Conservation (phyloP, 306 rosid species). For the Medicago arabica region DNA sequence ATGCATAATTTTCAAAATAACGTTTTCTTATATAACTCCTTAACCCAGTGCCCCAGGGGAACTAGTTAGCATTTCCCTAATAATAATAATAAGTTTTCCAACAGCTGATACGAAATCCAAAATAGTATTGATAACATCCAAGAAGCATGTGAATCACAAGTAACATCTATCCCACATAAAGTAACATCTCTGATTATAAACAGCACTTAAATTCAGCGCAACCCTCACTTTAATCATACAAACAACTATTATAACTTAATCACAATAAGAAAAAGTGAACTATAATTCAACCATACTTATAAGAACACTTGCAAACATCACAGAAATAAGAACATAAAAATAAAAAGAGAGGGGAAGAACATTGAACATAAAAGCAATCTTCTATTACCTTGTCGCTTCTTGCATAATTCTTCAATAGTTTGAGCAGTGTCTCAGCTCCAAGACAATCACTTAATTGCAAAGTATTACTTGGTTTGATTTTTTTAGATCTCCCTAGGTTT, state of each 20-base stretch:
- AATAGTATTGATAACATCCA: no score
- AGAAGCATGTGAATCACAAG: no score
- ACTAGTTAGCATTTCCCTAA: no score
- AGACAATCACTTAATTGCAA: conserved; percentile 91
- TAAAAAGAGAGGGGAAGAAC: background rate
- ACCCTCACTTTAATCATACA: background rate
- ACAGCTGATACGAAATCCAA: no score
- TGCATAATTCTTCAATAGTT: conserved; percentile 92
- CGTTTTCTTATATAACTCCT: no score
- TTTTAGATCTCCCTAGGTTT: conserved; percentile 89
- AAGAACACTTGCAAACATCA: background rate
- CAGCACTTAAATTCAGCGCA: no score
- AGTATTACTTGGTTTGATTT: conserved; percentile 64
- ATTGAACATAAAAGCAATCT: background rate
- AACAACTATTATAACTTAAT: background rate
- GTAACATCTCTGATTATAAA: no score
- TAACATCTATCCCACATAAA: no score
- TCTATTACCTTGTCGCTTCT: conserved; percentile 86
- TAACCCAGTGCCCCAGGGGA: no score
- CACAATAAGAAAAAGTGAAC: background rate
- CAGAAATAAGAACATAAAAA: background rate
- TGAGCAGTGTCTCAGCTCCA: conserved; percentile 93
- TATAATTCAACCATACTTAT: background rate
- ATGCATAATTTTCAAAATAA: no score
- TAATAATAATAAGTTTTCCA: no score